Evolutionary conservation across 2,329 filamentous ascomycete species (phyloP).

Genomic region (Aspergillus aculeatinus): DNA sequence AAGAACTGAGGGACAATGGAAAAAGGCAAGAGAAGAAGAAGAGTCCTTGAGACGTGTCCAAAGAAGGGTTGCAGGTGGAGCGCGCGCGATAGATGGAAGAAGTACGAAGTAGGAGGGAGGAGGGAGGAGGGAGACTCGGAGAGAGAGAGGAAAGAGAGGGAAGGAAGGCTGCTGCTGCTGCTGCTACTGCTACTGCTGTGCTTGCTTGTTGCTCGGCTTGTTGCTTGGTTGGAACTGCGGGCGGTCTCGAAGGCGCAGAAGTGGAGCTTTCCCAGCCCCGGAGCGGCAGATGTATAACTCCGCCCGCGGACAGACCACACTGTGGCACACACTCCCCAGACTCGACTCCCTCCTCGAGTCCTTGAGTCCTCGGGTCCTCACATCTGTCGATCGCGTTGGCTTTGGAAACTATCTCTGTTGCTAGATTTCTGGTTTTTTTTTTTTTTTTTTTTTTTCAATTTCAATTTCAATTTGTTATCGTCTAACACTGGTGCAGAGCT

Average conservation of each 20-base stretch:
- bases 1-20: neutral
- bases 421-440: too few species aligned
- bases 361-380: neutral
- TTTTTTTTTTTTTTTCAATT: too few species aligned
- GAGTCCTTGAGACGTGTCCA: slow-evolving; percentile 18
- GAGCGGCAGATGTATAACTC: slow-evolving; percentile 1
- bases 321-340: neutral
- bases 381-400: neutral
- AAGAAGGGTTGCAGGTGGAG: slow-evolving; percentile 16
- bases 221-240: neutral
- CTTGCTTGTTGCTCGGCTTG: neutral
- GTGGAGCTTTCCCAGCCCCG: neutral
- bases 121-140: neutral
- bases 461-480: too few species aligned
- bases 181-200: slow-evolving; percentile 5
- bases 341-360: neutral
- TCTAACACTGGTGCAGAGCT: too few species aligned
- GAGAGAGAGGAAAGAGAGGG: slow-evolving; percentile 3
- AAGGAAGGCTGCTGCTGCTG: slow-evolving; percentile 16
- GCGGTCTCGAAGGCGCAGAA: slow-evolving; percentile 2
- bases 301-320: neutral
- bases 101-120: slow-evolving; percentile 9
- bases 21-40: neutral
- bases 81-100: slow-evolving; percentile 19
- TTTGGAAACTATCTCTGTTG: neutral